These are phyloP conservation scores for Eucalyptus decipiens DNA, from an alignment of 345 rosid genomes.

Conservation along the genomic window DNA sequence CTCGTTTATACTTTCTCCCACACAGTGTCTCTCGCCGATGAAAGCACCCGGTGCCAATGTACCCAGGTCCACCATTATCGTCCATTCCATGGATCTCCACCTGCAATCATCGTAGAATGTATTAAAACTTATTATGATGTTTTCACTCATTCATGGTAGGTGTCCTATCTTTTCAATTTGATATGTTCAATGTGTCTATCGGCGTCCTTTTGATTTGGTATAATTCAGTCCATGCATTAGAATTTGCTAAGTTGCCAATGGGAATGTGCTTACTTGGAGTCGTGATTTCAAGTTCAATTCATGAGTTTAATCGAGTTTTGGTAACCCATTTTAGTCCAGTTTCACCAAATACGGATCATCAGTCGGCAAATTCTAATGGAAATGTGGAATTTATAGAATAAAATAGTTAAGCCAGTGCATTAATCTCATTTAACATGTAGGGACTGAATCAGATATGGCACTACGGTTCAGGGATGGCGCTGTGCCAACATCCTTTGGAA, in stretches of 20 bases:
- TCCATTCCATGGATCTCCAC: slow-evolving; percentile 14
- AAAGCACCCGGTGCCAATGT: slow-evolving; percentile 23
- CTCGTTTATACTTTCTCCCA: neutral
- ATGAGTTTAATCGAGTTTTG: neutral
- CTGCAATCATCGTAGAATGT: neutral
- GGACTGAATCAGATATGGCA: neutral
- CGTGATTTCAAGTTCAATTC: neutral
- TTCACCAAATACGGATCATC: neutral
- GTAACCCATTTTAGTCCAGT: neutral
- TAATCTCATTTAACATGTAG: neutral
- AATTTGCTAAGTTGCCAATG: neutral
- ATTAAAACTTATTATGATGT: neutral
- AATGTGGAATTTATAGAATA: neutral
- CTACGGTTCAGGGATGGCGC: neutral
- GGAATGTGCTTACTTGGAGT: neutral
- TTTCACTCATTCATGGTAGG: neutral
- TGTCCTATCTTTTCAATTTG: neutral
- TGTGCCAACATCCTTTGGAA: neutral
- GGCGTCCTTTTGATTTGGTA: neutral
- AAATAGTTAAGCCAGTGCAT: neutral
- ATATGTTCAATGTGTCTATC: neutral
- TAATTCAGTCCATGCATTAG: neutral
- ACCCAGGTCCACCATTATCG: slow-evolving; percentile 9
- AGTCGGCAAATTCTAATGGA: neutral
- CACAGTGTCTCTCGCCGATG: slow-evolving; percentile 15